Conservation (phyloP, 140 eudicot genomes). For the Flaveria floridana region DNA sequence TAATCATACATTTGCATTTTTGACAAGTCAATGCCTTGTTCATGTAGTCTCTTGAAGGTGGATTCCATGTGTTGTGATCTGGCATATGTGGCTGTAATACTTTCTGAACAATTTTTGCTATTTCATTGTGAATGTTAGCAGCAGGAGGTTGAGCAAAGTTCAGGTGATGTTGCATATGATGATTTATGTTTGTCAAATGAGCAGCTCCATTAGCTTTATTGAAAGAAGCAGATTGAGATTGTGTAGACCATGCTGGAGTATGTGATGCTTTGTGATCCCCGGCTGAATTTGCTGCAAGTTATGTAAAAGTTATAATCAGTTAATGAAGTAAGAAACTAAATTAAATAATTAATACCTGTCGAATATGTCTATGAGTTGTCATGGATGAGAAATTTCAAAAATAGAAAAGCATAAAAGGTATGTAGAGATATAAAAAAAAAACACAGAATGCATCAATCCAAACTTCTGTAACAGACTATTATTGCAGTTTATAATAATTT, state of each 20-base stretch:
- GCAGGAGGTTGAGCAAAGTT: conserved; percentile 39
- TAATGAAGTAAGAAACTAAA: conserved; percentile 6
- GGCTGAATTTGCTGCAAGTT: conserved; percentile 44
- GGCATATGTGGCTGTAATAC: conserved; percentile 50
- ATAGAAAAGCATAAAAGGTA: background rate
- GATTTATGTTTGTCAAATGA: conserved; percentile 32
- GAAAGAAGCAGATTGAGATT: conserved; percentile 39
- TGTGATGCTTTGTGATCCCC: conserved; percentile 36
- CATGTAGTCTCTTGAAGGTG: conserved; percentile 93
- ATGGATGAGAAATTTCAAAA: background rate
- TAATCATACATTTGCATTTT: conserved; percentile 52
- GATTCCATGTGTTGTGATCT: conserved; percentile 61
- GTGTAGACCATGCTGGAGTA: conserved; percentile 57
- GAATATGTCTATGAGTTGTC: background rate
- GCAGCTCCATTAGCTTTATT: background rate
- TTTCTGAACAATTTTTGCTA: conserved; percentile 71
- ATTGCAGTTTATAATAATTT: background rate
- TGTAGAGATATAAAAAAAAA: background rate
- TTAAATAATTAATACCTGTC: background rate
- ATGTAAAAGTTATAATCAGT: conserved; percentile 3
- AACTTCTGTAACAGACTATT: background rate
- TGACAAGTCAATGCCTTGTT: conserved; percentile 76
- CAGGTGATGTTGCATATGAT: conserved; percentile 32
- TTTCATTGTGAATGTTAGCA: conserved; percentile 55
- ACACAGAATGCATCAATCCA: background rate